Evolutionary conservation across 371 early-diverging fungal species (phyloP), one percentile per base, ranked within the genome.

Genomic region (Rhizopus delemar): DNA sequence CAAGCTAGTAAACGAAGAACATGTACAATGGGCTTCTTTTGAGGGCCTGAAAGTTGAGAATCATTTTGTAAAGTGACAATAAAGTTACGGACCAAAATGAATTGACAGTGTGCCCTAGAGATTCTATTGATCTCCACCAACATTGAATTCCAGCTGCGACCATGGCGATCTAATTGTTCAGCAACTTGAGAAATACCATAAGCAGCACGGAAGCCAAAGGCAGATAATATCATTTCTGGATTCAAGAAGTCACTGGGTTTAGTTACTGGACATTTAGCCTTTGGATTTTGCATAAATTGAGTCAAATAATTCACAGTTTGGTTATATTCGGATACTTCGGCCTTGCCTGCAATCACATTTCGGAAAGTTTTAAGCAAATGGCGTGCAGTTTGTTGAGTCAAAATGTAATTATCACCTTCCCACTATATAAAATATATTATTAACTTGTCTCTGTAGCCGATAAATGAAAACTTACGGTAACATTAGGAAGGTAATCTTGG

Each of bases 401-500:
- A 59, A 12, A 91, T 77, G 53, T 83, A 89, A 71, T 90, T 90
- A 59, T 91, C 92, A 39, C 92, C 92, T 70, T 91, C 92, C 82
- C 82, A 84, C 71, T 73, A 60, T 62, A 38, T 5, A 33, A 62
- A 32, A 29, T 36, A 22, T 22, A 22, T 22, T 22, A 11, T n/a
- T 22, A 22, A 3, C 12, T 35, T 0, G 9, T 16, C 11, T 41
- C 29, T 34, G 32, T 13, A 51, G 7, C 22, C 39, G 4, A 46
- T n/a, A 29, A 33, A 34, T 4, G 29, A 9, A 9, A 3, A 57
- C 70, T 65, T 70, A 70, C 74, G 41, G 85, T 87, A 31, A 80
- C 84, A 56, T 82, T 83, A 13, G 89, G 88, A 45, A 83, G 75
- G 32, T 80, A 71, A 57, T 85, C 82, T 63, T 71, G 79, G 46